Conservation (phyloP, 1,284 basidiomycete species). For the Marasmius oreades region DNA sequence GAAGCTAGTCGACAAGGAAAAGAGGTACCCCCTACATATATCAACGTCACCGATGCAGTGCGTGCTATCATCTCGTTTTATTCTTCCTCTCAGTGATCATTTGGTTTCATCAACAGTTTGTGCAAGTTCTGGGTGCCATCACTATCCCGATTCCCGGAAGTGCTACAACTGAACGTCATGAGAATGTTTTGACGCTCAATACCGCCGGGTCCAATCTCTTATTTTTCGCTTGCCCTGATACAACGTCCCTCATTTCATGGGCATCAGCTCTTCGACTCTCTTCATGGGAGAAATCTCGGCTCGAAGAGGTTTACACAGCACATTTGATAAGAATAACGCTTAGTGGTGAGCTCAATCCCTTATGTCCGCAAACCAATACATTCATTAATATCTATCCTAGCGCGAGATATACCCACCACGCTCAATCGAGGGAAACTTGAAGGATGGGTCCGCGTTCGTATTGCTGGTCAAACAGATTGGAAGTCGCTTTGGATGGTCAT, state of each 20-base stretch:
- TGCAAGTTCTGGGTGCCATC: slow-evolving; percentile 72
- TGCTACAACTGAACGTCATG: slow-evolving; percentile 46
- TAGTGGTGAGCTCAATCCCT: slow-evolving; percentile 25
- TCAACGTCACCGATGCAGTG: slow-evolving; percentile 86
- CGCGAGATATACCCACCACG: slow-evolving; percentile 62
- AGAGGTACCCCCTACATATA: slow-evolving; percentile 83
- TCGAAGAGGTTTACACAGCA: slow-evolving; percentile 98
- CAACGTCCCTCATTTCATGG: slow-evolving; percentile 80
- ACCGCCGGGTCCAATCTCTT: slow-evolving; percentile 92
- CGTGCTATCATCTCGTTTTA: slow-evolving; percentile 28
- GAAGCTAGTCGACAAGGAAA: slow-evolving; percentile 75
- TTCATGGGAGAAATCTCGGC: slow-evolving; percentile 92
- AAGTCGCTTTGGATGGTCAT: slow-evolving; percentile 89
- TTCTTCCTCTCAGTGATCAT: slow-evolving; percentile 8
- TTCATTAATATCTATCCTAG: too few species aligned
- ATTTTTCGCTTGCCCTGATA: slow-evolving; percentile 81
- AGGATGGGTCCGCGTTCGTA: slow-evolving; percentile 89
- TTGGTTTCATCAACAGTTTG: slow-evolving; percentile 42
- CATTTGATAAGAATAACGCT: slow-evolving; percentile 82
- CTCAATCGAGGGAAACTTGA: slow-evolving; percentile 79
- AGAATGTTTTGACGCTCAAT: slow-evolving; percentile 89
- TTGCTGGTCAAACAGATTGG: slow-evolving; percentile 97
- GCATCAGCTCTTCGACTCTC: slow-evolving; percentile 87
- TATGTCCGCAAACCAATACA: too few species aligned
- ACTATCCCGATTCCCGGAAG: slow-evolving; percentile 36